Base-by-base conservation (phyloP, 1,284 basidiomycete species). In the Pseudozyma sp. region DNA sequence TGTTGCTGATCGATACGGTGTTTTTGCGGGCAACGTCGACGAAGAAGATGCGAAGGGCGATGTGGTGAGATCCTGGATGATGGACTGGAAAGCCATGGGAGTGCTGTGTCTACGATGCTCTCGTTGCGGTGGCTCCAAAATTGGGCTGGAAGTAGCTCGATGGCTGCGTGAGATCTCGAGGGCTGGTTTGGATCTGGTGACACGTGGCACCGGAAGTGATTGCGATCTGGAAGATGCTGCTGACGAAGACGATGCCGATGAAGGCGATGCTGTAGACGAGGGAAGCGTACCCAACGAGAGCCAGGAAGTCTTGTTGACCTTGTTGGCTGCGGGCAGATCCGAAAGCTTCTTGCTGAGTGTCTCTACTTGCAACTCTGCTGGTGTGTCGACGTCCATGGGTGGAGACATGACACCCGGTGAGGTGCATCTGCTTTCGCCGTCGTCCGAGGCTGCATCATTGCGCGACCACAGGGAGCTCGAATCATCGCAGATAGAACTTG, bases 401-500 rank as follows among this genome's bases (percentile, higher is more conserved):
- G 69, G 69, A 17, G 69, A 60, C 64, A 57, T 42, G 48, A 49
- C 17, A 10, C 70, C 70, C 1, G 70, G 64, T 9, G 70, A 73
- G 9, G 70, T 68, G 39, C 65, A 73, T 0, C 39, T 47, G 49
- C 68, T 71, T 17, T 62, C 63, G 9, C n/a, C 49, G 5, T 55
- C 61, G 34, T 56, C 60, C 14, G 52, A 62, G 8, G 34, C 37
- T 6, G 39, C 53, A 7, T 61, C 63, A 33, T 54, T 58, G 29
- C 50, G 54, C 2, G 70, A 73, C 70, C 70, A 73, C 6, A 73
- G 24, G 17, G 70, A 73, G 47, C 51, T 68, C 4, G 60, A 35
- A 29, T 73, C 70, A 42, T 73, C 70, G 45, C 69, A 55, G 1
- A 72, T 5, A 4, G 64, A 68, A n/a, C 56, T 44, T 7, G 48